Conservation (phyloP, 2,329 filamentous ascomycete genomes). For the Amauroascus verrucosus region DNA sequence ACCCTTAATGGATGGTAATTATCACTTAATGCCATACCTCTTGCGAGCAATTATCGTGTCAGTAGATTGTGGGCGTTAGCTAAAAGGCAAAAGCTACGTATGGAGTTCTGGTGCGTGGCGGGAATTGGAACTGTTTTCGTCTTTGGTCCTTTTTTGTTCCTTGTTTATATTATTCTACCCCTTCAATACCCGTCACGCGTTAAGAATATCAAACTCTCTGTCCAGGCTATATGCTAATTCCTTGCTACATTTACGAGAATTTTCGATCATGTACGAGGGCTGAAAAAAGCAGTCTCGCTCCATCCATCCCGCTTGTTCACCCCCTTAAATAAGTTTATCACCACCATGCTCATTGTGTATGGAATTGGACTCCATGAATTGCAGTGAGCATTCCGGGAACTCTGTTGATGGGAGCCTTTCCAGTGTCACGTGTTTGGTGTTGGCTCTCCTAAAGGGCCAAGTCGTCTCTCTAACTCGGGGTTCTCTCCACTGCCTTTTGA, state of each 20-base stretch:
- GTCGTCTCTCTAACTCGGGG: background rate
- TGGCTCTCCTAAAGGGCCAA: background rate
- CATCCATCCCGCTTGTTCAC: no score
- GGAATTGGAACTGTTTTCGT: background rate
- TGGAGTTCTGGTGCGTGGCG: slow-evolving; percentile 10
- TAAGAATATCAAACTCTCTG: no score
- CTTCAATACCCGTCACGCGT: background rate
- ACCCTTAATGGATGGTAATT: slow-evolving; percentile 13
- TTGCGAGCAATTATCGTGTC: background rate
- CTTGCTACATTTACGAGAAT: no score
- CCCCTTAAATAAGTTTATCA: no score
- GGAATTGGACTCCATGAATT: no score
- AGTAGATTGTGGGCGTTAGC: slow-evolving; percentile 8
- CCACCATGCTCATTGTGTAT: no score
- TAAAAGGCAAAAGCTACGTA: background rate
- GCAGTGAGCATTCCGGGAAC: no score
- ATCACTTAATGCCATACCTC: background rate
- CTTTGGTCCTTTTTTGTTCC: background rate
- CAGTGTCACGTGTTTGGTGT: background rate
- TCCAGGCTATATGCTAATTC: background rate
- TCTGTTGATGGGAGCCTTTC: background rate
- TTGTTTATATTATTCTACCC: background rate
- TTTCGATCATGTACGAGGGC: no score
- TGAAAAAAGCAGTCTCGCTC: no score
- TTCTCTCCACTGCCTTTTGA: background rate